These are phyloP conservation scores for Prototheca stagnorum DNA, from an alignment of 163 green algal genomes.

Conservation along the genomic window DNA sequence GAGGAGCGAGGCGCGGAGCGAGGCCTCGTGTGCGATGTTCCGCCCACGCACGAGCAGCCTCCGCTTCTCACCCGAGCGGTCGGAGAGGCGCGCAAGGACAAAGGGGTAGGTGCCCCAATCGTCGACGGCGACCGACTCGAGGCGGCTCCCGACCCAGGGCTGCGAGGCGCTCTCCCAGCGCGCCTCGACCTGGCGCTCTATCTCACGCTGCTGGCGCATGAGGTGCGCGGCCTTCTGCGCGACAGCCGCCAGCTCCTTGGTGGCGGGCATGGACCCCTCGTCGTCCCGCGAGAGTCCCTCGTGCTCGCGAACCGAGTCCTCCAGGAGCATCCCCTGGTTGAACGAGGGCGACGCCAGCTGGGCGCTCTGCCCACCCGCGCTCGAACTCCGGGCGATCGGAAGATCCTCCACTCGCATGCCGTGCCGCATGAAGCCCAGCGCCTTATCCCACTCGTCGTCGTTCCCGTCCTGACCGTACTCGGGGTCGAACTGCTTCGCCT, in stretches of 20 bases:
- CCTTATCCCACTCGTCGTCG: slow-evolving; percentile 32
- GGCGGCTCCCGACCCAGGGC: slow-evolving; percentile 20
- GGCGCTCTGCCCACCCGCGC: neutral
- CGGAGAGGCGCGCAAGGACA: slow-evolving; percentile 22
- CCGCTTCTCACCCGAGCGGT: slow-evolving; percentile 11
- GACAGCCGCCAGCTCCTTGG: slow-evolving; percentile 8
- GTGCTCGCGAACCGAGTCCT: slow-evolving; percentile 3
- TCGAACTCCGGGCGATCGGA: neutral
- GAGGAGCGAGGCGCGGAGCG: slow-evolving; percentile 4
- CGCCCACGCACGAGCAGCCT: slow-evolving; percentile 28
- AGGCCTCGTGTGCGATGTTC: slow-evolving; percentile 11
- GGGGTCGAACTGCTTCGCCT: slow-evolving; percentile 29
- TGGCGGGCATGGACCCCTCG: slow-evolving; percentile 5
- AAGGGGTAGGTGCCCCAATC: slow-evolving; percentile 25
- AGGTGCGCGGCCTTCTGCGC: slow-evolving; percentile 27
- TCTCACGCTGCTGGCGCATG: slow-evolving; percentile 26
- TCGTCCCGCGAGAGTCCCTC: neutral
- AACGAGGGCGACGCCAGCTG: slow-evolving; percentile 1
- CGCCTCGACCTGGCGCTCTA: slow-evolving; percentile 24
- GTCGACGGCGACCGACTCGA: slow-evolving; percentile 28
- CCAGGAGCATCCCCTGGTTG: slow-evolving; percentile 10
- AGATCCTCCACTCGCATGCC: neutral
- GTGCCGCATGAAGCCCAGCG: slow-evolving; percentile 22
- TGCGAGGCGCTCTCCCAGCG: slow-evolving; percentile 6
- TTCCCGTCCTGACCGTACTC: slow-evolving; percentile 14